Evolutionary conservation across 805 yeast species (phyloP).

Genomic region (Ogataea corticis): DNA sequence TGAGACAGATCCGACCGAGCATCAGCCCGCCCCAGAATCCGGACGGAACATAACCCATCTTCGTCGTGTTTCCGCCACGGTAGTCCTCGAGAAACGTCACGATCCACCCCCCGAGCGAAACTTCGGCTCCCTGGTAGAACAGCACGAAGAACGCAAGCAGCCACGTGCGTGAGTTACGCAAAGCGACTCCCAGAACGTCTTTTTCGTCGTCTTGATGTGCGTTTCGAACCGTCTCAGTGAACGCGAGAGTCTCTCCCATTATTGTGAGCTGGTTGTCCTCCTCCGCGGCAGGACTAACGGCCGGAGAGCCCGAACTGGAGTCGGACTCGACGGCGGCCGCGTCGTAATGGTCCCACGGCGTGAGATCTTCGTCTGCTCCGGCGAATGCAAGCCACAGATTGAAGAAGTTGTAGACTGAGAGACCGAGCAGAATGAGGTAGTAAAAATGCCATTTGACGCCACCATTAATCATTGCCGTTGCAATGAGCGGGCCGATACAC

Average conservation of each 20-base stretch:
- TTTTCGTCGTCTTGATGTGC: slow-evolving; percentile 19
- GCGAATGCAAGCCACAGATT: slow-evolving; percentile 46
- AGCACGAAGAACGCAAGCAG: slow-evolving; percentile 54
- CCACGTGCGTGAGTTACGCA: slow-evolving; percentile 45
- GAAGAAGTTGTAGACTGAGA: slow-evolving; percentile 37
- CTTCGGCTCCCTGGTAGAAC: slow-evolving; percentile 69
- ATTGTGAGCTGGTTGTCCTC: slow-evolving; percentile 20
- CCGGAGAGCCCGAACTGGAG: neutral
- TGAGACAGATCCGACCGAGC: slow-evolving; percentile 56
- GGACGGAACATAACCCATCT: slow-evolving; percentile 63
- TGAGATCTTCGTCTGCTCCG: slow-evolving; percentile 47
- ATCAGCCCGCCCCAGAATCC: slow-evolving; percentile 76
- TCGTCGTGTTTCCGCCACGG: slow-evolving; percentile 45
- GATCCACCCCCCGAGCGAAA: slow-evolving; percentile 70
- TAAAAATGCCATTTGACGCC: slow-evolving; percentile 56
- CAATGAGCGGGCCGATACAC: slow-evolving; percentile 64
- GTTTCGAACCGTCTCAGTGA: slow-evolving; percentile 16
- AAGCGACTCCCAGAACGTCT: slow-evolving; percentile 38
- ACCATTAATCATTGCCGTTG: slow-evolving; percentile 51
- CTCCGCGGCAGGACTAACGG: slow-evolving; percentile 7
- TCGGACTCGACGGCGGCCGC: slow-evolving; percentile 3
- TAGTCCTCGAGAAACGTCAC: slow-evolving; percentile 60
- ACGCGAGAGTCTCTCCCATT: slow-evolving; percentile 22
- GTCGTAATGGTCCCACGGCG: slow-evolving; percentile 36
- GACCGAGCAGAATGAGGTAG: slow-evolving; percentile 49